Base-by-base conservation (phyloP, 768 basidiomycete species). In the Lactifluus hygrophoroides region DNA sequence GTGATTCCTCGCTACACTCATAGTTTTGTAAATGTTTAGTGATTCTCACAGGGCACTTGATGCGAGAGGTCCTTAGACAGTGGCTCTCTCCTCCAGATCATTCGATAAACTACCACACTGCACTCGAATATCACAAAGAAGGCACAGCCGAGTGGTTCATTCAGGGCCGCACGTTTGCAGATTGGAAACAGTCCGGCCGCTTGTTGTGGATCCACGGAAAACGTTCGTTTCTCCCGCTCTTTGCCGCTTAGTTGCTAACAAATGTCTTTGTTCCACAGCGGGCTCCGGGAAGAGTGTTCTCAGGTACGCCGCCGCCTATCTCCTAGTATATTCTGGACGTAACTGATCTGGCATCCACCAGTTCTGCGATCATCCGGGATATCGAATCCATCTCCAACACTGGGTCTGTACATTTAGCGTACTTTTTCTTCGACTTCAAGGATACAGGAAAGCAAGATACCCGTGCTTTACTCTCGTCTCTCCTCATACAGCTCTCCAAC, bases 1-100 rank as follows among this genome's bases (percentile, higher is more conserved):
- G n/a, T n/a, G n/a, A n/a, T n/a, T n/a, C n/a, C n/a, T n/a, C n/a
- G n/a, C n/a, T n/a, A n/a, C n/a, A 19, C 2, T 10, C 16, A 23
- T 11, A 40, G 1, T 1, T 6, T 7, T 40, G 2, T 1, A 8
- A 40, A 37, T 2, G 17, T 5, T 3, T n/a, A 17, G 25, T 44
- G 27, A 6, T 27, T 13, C 6, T 19, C 14, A 14, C 28, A 56
- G 55, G 47, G 0, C 23, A 56, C n/a, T 9, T 34, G 16, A 14
- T 56, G 4, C 54, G 43, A 27, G 3, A 14, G 8, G n/a, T n/a
- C 2, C 21, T 57, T 9, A 34, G 25, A 34, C 13, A 27, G 1
- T 56, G 55, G 55, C 11, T 49, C 5, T 32, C 55, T n/a, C 47
- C 55, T 10, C 55, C 55, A 5, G 47, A 56, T 42, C 55, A 38